Base-by-base conservation (phyloP, 768 basidiomycete genomes). In the Inosperma sp. region DNA sequence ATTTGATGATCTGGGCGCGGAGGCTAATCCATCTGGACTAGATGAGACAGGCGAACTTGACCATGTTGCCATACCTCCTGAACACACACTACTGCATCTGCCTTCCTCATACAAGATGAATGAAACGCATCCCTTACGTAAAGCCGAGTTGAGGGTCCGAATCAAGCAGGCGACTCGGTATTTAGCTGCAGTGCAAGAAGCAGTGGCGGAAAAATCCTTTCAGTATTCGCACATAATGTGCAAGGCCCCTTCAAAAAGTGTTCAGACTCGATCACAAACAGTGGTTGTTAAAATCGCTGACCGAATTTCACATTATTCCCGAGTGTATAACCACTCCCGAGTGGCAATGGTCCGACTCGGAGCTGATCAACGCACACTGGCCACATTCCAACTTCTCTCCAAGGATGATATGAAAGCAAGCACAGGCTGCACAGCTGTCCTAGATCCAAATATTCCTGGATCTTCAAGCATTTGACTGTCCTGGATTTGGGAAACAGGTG, bases 401-500 rank as follows among this genome's bases (percentile, higher is more conserved):
- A 35, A 45, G n/a, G 42, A 52, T 3, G 55, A 61, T 44, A 14
- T 59, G n/a, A n/a, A n/a, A n/a, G n/a, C n/a, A n/a, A n/a, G n/a
- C n/a, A n/a, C n/a, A n/a, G n/a, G n/a, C n/a, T n/a, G 59, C 37
- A 61, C 55, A 1, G 53, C 57, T 3, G 16, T 61, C 12, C 25
- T 54, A 4, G 19, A 55, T 10, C 56, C 59, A 4, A 57, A 57
- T 21, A 25, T 12, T 6, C 14, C 48, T 0, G 56, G 59, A 3
- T 60, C 56, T 0, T 57, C 48, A 0, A 41, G 16, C 1, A 13
- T 55, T 10, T 19, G 25, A 23, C 14, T 58, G 1, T 53, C 56
- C 0, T 57, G 56, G 59, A 57, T 57, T 16, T 59, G 58, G 58
- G 27, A 54, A 4, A 35, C 17, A 4, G 13, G 39, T 7, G 25